Base-by-base conservation (phyloP, 1,284 basidiomycete species). In the Malassezia sp. region DNA sequence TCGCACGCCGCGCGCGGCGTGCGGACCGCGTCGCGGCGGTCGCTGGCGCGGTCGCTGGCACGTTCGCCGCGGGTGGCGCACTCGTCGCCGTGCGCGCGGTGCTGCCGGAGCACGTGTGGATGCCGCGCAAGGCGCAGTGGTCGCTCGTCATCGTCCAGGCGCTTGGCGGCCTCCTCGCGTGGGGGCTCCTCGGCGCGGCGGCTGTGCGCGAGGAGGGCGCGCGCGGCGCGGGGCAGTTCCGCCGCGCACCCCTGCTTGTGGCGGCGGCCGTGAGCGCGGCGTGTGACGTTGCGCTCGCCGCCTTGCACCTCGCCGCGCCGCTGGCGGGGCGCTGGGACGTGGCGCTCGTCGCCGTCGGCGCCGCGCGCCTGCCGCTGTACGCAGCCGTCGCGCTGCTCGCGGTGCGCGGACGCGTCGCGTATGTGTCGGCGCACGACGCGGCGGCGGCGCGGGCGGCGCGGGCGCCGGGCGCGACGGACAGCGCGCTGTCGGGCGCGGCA, bases 11-110 rank as follows among this genome's bases (percentile, higher is more conserved):
- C 17, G 30, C 33, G 27, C 37, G 42, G 15, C 18, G 22, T 20
- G 20, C 17, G 5, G 28, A 35, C 20, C 22, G 29, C 5, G 12
- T 24, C 8, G 30, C 24, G n/a, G 23, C 33, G 6, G 14, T 44
- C 2, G n/a, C 20, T 7, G 22, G 60, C 32, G 36, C 38, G n/a
- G 30, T 64, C 21, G 53, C 61, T 10, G 52, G 45, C 8, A 56
- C 59, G 31, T 66, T 60, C 45, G 45, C 62, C 32, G 38, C 41
- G n/a, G 58, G 59, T 11, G 65, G 61, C 21, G 42, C 49, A 11
- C 52, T 67, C 27, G 54, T 70, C 36, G 60, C 63, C 23, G 48
- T 64, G 23, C 47, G 57, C 11, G 65, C 61, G 15, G 61, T 64
- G n/a, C 29, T 70, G 17, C 63, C 64, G 9, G 53, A 54, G 1